phyloP scores from a whole-genome alignment of 179 eudicot species.

The Beta macrorhiza region DNA sequence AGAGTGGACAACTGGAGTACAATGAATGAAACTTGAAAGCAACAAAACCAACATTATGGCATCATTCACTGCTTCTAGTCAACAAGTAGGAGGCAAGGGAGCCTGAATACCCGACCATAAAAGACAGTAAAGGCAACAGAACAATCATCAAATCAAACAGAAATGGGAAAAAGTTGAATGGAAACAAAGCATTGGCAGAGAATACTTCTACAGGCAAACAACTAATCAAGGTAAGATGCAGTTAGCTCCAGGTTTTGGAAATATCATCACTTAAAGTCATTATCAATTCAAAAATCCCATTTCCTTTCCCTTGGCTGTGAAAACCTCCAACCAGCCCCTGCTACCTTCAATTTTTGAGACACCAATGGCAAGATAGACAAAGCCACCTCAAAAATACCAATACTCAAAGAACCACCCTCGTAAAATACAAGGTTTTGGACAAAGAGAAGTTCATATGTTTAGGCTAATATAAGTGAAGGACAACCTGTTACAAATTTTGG shows the following conservation, averaged over 20 bases:
- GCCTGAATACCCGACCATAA: constrained; percentile 2
- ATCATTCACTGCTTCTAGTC: constrained; percentile 1
- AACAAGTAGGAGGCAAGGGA: constrained; percentile 7
- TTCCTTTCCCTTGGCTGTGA: too few species aligned
- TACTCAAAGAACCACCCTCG: neutral
- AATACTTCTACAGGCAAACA: neutral
- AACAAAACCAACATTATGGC: neutral
- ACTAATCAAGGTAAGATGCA: neutral
- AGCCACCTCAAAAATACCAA: neutral
- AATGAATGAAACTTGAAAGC: neutral
- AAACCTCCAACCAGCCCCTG: too few species aligned
- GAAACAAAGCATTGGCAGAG: neutral
- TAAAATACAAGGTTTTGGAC: neutral
- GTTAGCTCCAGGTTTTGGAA: neutral
- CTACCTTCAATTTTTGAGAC: neutral
- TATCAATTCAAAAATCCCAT: neutral
- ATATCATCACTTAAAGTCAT: neutral
- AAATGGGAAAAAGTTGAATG: neutral
- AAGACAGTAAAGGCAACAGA: neutral
- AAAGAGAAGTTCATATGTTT: neutral
- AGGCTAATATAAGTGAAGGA: neutral
- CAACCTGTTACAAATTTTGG: neutral
- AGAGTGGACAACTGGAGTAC: neutral
- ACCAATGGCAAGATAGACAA: neutral
- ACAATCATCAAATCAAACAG: neutral